Conservation (phyloP, 73 alveolate genomes). For the Diophrys appendiculata region DNA sequence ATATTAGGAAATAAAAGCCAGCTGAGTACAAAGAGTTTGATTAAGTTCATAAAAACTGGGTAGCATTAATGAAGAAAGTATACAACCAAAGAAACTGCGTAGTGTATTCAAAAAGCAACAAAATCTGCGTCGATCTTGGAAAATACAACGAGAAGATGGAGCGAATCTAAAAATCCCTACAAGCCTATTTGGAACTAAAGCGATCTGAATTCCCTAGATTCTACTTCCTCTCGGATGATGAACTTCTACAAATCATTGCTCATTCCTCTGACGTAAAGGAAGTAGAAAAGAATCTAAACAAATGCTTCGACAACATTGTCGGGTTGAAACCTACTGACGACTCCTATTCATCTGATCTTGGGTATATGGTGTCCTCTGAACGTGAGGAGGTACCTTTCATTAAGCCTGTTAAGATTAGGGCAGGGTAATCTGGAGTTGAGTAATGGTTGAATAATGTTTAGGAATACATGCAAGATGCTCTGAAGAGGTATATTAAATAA, state of each 20-base stretch:
- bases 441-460: slow-evolving; percentile 41
- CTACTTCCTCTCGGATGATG: slow-evolving; percentile 97
- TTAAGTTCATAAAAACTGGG: slow-evolving; percentile 65
- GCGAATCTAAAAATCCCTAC: slow-evolving; percentile 86
- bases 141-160: slow-evolving; percentile 69
- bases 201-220: slow-evolving; percentile 91
- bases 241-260: slow-evolving; percentile 91
- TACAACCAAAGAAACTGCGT: slow-evolving; percentile 63
- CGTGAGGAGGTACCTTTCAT: slow-evolving; percentile 87
- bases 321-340: slow-evolving; percentile 82
- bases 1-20: slow-evolving; percentile 70
- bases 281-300: slow-evolving; percentile 81
- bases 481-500: slow-evolving; percentile 59
- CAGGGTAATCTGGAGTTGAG: slow-evolving; percentile 29
- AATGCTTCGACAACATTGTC: slow-evolving; percentile 90
- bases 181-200: slow-evolving; percentile 89
- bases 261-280: slow-evolving; percentile 79
- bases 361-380: slow-evolving; percentile 93
- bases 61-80: slow-evolving; percentile 74
- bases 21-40: slow-evolving; percentile 73
- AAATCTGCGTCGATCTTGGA: slow-evolving; percentile 12
- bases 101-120: slow-evolving; percentile 15
- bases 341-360: slow-evolving; percentile 53
- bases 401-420: slow-evolving; percentile 49
- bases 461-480: slow-evolving; percentile 55